Conservation (phyloP, 208 protist genomes). For the Tritrichomonas foetus region DNA sequence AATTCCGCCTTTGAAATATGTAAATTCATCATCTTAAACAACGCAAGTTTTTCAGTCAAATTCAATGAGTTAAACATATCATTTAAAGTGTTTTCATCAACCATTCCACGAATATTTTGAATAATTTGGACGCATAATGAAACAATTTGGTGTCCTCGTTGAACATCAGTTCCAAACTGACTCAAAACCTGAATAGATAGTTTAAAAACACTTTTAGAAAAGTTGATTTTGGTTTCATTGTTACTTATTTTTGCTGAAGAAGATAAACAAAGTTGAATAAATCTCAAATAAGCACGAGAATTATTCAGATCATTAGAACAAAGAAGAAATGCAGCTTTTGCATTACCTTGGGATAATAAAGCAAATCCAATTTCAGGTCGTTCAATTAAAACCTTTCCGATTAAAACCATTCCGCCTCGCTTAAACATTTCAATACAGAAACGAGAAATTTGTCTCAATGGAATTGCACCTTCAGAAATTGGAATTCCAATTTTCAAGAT, state of each 20-base stretch:
- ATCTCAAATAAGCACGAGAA: not conserved
- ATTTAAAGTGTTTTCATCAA: not conserved
- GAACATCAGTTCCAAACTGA: not conserved
- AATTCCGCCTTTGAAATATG: not conserved
- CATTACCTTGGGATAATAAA: not conserved
- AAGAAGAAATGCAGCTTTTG: not conserved
- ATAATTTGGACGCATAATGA: not conserved
- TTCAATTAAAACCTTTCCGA: not conserved
- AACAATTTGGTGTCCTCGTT: not conserved
- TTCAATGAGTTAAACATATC: not conserved
- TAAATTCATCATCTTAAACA: not conserved
- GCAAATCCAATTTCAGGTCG: not conserved
- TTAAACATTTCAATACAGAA: constrained; percentile 21
- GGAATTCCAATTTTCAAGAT: not conserved
- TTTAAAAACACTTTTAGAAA: not conserved
- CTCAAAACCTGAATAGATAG: not conserved
- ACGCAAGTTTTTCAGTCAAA: not conserved
- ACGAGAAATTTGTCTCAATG: not conserved
- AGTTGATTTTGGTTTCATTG: not conserved
- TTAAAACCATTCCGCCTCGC: not conserved
- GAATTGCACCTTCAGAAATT: not conserved
- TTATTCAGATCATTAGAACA: not conserved
- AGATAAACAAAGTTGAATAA: not conserved
- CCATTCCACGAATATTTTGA: not conserved
- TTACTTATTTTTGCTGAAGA: no score